These are phyloP conservation scores for Coemansia reversa DNA, from an alignment of 192 early-diverging fungal genomes.

Conservation along the genomic window DNA sequence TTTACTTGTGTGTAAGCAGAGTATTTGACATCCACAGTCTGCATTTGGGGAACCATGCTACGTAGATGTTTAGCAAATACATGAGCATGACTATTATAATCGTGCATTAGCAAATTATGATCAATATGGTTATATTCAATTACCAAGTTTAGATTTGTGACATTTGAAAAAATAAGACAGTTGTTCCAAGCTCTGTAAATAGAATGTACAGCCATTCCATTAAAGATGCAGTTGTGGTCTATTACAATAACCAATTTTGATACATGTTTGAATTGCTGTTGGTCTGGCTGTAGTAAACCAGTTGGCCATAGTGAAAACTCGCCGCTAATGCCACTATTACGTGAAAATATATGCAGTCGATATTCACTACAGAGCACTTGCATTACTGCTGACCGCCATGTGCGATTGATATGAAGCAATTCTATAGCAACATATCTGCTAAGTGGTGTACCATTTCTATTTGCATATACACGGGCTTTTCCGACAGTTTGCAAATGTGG, in stretches of 20 bases:
- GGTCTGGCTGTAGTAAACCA: conserved; percentile 2
- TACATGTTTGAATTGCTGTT: neutral
- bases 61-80: conserved; percentile 9
- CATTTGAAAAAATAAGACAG: neutral
- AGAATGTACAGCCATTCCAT: conserved; percentile 12
- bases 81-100: conserved; percentile 17
- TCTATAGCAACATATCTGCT: neutral
- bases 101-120: conserved; percentile 4
- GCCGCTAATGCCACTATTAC: neutral
- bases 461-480: too few relatives aligned
- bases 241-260: neutral
- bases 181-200: neutral
- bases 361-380: conserved; percentile 1
- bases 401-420: neutral
- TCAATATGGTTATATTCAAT: conserved; percentile 2
- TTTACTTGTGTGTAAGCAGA: conserved; percentile 6
- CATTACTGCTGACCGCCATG: neutral
- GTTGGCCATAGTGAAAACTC: conserved; percentile 7
- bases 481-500: too few relatives aligned
- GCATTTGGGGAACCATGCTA: conserved; percentile 4
- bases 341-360: neutral
- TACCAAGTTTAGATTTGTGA: neutral
- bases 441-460: too few relatives aligned
- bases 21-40: neutral
- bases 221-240: conserved; percentile 23